Evolutionary conservation across 305 asterid genomes (phyloP).

Genomic region (Vinca major): DNA sequence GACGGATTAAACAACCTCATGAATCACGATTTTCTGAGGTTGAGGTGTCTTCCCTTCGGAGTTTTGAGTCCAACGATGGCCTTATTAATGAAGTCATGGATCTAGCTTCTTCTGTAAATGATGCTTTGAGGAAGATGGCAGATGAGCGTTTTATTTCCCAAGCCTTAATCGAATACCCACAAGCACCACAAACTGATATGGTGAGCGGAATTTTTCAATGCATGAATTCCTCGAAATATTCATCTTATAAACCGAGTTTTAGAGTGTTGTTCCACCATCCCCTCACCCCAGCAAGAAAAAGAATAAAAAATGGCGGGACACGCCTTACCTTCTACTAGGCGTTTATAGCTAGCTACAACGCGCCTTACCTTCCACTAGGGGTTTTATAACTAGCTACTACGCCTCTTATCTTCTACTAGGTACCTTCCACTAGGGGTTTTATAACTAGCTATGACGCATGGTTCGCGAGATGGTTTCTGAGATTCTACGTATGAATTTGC

Average conservation of each 20-base stretch:
- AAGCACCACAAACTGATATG: conserved; percentile 22
- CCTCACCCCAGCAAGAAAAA: too few relatives aligned
- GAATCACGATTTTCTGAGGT: conserved; percentile 17
- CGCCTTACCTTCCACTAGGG: too few relatives aligned
- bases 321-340: too few relatives aligned
- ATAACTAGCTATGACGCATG: too few relatives aligned
- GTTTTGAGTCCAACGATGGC: conserved; percentile 7
- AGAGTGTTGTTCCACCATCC: background rate
- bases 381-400: too few relatives aligned
- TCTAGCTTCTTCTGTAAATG: conserved; percentile 19
- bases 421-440: too few relatives aligned
- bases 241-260: background rate
- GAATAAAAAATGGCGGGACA: too few relatives aligned
- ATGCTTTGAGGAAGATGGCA: conserved; percentile 19
- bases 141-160: conserved; percentile 22
- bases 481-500: background rate
- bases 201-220: conserved; percentile 9
- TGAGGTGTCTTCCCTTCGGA: conserved; percentile 9
- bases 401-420: too few relatives aligned
- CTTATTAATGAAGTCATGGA: conserved; percentile 21
- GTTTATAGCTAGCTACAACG: too few relatives aligned
- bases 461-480: background rate
- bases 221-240: too few relatives aligned
- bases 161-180: conserved; percentile 20
- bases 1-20: conserved; percentile 22